Conservation (phyloP, 75 land plant genomes). For the Pseudotsuga menziesii region DNA sequence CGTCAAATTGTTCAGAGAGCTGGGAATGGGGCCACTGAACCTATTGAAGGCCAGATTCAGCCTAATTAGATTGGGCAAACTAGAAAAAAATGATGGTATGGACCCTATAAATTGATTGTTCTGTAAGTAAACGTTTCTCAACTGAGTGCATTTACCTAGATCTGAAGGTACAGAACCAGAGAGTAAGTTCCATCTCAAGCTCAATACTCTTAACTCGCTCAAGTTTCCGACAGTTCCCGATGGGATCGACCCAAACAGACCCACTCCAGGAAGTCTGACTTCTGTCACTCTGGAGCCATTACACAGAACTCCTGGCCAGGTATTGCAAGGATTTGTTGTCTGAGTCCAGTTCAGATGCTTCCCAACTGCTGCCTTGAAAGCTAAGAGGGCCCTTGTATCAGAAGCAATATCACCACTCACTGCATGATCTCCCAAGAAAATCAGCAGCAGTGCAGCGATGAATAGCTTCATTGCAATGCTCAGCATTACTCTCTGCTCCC, state of each 20-base stretch:
- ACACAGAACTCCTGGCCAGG: slow-evolving; percentile 47
- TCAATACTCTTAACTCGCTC: slow-evolving; percentile 49
- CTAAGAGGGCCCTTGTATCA: slow-evolving; percentile 37
- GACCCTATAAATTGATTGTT: slow-evolving; percentile 60
- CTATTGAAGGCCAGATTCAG: slow-evolving; percentile 57
- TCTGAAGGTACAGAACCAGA: slow-evolving; percentile 59
- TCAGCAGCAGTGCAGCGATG: too few relatives aligned
- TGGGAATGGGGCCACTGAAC: slow-evolving; percentile 56
- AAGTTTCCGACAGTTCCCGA: slow-evolving; percentile 35
- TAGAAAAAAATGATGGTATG: slow-evolving; percentile 29
- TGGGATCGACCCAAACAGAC: slow-evolving; percentile 59
- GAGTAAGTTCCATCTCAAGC: slow-evolving; percentile 61
- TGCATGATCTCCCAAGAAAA: not conserved
- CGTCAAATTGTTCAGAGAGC: slow-evolving; percentile 30
- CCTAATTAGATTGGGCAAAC: slow-evolving; percentile 33
- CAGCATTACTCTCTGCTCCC: too few relatives aligned
- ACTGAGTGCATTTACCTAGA: slow-evolving; percentile 25
- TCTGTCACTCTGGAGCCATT: slow-evolving; percentile 32
- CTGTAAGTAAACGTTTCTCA: slow-evolving; percentile 65
- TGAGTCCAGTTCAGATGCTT: slow-evolving; percentile 31
- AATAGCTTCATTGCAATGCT: too few relatives aligned
- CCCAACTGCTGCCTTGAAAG: slow-evolving; percentile 31
- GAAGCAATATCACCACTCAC: slow-evolving; percentile 20
- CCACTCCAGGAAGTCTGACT: slow-evolving; percentile 60
- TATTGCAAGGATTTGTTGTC: slow-evolving; percentile 21